These are phyloP conservation scores for Aurantiochytrium sp. DNA, from an alignment of 108 stramenopile species.

Conservation along the genomic window DNA sequence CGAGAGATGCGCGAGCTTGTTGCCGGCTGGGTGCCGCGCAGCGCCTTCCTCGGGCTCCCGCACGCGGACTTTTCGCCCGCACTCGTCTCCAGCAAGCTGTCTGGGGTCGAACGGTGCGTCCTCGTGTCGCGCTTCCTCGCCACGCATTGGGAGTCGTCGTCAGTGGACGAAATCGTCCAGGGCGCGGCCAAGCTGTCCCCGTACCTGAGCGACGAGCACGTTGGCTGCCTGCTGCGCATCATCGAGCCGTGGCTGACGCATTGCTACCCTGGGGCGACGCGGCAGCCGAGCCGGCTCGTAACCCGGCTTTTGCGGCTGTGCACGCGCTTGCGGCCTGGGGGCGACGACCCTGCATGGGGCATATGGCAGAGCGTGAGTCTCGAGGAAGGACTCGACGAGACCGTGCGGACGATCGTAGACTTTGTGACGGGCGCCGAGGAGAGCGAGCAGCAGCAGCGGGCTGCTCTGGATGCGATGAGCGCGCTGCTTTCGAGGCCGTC, in stretches of 20 bases:
- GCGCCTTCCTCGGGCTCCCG: background rate
- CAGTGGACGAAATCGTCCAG: background rate
- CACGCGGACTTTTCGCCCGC: background rate
- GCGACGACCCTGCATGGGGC: background rate
- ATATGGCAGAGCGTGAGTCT: background rate
- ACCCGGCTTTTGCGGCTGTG: background rate
- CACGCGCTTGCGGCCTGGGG: background rate
- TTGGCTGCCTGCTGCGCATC: background rate
- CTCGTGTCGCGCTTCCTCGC: background rate
- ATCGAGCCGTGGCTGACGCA: background rate
- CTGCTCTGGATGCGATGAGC: background rate
- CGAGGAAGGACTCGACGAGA: background rate
- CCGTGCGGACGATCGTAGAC: background rate
- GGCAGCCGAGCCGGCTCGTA: background rate
- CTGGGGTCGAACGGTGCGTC: background rate
- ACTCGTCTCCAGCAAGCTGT: background rate
- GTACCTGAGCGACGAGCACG: slow-evolving; percentile 3
- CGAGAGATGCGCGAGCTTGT: slow-evolving; percentile 9
- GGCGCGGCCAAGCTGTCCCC: background rate
- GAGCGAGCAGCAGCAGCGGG: background rate
- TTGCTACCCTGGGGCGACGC: background rate
- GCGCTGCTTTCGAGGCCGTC: background rate
- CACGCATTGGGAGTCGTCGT: background rate
- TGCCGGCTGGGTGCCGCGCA: background rate
- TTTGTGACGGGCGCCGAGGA: background rate